Conservation (phyloP, 495 filamentous ascomycete species). For the Oleoguttula mirabilis region DNA sequence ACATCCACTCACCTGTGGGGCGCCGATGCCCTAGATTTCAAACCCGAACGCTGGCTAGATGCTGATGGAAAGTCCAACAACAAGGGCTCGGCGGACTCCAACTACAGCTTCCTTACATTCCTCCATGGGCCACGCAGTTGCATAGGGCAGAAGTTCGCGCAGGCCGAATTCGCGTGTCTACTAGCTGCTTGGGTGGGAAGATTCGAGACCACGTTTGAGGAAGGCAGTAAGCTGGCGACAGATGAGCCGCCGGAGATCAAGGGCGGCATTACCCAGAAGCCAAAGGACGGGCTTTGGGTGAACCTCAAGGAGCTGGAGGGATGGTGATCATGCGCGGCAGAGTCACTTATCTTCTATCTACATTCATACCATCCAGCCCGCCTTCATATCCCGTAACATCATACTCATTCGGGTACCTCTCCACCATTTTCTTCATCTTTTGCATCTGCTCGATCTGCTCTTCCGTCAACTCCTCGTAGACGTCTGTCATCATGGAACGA, state of each 20-base stretch:
- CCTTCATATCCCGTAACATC: slow-evolving; percentile 67
- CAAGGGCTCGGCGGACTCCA: slow-evolving; percentile 30
- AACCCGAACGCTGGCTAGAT: slow-evolving; percentile 34
- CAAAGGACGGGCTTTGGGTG: slow-evolving; percentile 28
- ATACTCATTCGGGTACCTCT: slow-evolving; percentile 89
- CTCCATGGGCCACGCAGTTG: slow-evolving; percentile 37
- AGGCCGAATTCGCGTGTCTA: slow-evolving; percentile 70
- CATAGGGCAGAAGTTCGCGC: slow-evolving; percentile 58
- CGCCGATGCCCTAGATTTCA: slow-evolving; percentile 30
- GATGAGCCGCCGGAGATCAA: slow-evolving; percentile 25
- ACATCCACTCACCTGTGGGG: slow-evolving; percentile 28
- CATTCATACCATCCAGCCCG: slow-evolving; percentile 47
- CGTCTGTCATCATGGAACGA: slow-evolving; percentile 65
- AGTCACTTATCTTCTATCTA: background rate
- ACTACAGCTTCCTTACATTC: slow-evolving; percentile 33
- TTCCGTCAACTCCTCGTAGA: slow-evolving; percentile 78
- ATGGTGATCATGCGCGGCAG: slow-evolving; percentile 16
- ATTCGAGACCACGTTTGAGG: slow-evolving; percentile 48
- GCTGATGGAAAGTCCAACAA: slow-evolving; percentile 25
- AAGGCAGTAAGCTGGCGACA: slow-evolving; percentile 16
- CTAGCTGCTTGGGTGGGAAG: slow-evolving; percentile 63
- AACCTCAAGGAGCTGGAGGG: slow-evolving; percentile 20
- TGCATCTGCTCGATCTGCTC: slow-evolving; percentile 69
- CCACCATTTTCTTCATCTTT: slow-evolving; percentile 61
- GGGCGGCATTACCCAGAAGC: slow-evolving; percentile 30